Conservation (phyloP, 169 alveolate species). For the Plasmodium chabaudi region DNA sequence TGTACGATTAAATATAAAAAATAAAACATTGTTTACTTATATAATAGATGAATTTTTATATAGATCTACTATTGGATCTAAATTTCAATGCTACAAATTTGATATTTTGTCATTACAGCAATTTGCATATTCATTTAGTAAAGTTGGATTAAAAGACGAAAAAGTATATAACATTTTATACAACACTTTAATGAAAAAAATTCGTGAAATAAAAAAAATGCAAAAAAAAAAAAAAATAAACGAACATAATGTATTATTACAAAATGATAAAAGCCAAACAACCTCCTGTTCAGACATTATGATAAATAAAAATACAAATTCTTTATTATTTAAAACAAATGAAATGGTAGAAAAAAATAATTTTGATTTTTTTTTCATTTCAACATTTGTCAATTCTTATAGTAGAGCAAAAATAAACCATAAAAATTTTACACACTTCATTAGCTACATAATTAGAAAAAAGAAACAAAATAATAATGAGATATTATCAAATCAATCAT, state of each 20-base stretch:
- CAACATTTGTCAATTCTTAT: slow-evolving; percentile 48
- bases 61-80: slow-evolving; percentile 69
- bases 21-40: slow-evolving; percentile 55
- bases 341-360: background rate
- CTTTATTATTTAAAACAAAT: background rate
- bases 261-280: background rate
- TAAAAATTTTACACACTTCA: slow-evolving; percentile 28
- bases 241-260: background rate
- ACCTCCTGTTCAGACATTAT: background rate
- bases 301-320: background rate
- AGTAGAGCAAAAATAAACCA: slow-evolving; percentile 19
- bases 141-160: slow-evolving; percentile 51
- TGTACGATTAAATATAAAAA: slow-evolving; percentile 41
- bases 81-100: slow-evolving; percentile 28
- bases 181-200: slow-evolving; percentile 19
- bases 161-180: slow-evolving; percentile 32
- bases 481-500: slow-evolving; percentile 34
- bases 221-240: background rate
- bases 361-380: slow-evolving; percentile 59
- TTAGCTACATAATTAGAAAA: slow-evolving; percentile 65
- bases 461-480: slow-evolving; percentile 50
- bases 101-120: slow-evolving; percentile 63
- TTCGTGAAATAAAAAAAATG: slow-evolving; percentile 7
- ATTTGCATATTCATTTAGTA: slow-evolving; percentile 65
- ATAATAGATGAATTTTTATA: slow-evolving; percentile 65